Conservation (phyloP, 1,139 yeast genomes). For the Zygoascus hellenicus region DNA sequence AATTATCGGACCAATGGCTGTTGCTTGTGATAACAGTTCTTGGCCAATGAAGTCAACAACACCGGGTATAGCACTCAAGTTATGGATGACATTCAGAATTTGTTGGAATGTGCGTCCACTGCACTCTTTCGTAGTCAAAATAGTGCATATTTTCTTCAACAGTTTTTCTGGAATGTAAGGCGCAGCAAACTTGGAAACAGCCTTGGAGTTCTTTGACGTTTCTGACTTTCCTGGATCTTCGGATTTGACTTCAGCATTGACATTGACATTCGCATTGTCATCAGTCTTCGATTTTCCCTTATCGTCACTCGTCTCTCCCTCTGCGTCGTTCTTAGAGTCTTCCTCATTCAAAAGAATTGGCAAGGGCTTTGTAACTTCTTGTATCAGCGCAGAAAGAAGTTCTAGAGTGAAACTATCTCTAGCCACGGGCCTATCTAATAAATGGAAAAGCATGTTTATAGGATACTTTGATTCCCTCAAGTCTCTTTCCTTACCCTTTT, state of each 20-base stretch:
- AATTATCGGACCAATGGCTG: conserved; percentile 51
- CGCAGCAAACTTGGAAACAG: conserved; percentile 36
- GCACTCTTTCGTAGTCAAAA: conserved; percentile 80
- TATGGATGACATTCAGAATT: conserved; percentile 77
- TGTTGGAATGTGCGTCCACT: conserved; percentile 82
- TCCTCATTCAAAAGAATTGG: conserved; percentile 30
- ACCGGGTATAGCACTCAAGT: conserved; percentile 56
- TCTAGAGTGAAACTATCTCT: conserved; percentile 72
- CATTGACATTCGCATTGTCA: conserved; percentile 20
- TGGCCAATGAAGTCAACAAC: conserved; percentile 62
- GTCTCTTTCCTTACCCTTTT: conserved; percentile 36
- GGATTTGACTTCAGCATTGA: not conserved
- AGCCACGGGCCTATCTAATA: conserved; percentile 59
- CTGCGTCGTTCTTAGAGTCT: conserved; percentile 4
- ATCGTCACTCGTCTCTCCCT: conserved; percentile 1
- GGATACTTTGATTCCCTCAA: conserved; percentile 50
- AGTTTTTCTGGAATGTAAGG: conserved; percentile 65
- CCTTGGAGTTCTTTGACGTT: conserved; percentile 7
- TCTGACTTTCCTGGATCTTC: conserved; percentile 4
- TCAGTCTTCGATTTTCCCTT: conserved; percentile 13
- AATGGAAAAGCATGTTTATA: conserved; percentile 56
- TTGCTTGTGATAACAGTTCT: conserved; percentile 66
- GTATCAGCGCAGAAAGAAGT: conserved; percentile 64
- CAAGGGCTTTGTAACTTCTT: conserved; percentile 71
- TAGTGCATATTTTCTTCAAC: conserved; percentile 57